Evolutionary conservation across 371 early-diverging fungal genomes (phyloP), one percentile per base, ranked within the genome.

Genomic region (Rhizopus delemar): DNA sequence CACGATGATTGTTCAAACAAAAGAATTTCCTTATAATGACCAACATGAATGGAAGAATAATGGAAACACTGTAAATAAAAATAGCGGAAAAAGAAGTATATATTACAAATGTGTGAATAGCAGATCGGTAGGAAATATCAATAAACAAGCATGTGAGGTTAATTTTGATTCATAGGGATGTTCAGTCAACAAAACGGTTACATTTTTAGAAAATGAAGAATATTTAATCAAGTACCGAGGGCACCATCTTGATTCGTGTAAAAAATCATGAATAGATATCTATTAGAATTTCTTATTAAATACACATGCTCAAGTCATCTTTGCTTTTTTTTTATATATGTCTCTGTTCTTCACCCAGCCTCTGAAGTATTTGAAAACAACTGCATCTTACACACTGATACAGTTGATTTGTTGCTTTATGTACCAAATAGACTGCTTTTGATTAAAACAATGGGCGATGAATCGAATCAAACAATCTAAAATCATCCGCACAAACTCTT

Each of bases 31-130:
- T 9, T 71, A 73, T 52, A 34, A 65, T 7, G 82, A 82, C 48
- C 63, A 69, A 0, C 77, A 71, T 57, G 55, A 76, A 2, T 82
- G 82, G 82, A 78, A 78, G 70, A 82, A 82, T 60, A 82, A 82
- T 53, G 79, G 81, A 46, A 81, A 81, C 52, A 81, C 81, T n/a
- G 63, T 68, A 2, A 77, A 79, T 13, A 77, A 73, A 60, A 77
- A 68, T 51, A 71, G 72, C n/a, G 81, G 79, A 29, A 68, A 71
- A 36, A 81, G 77, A 59, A 77, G 79, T 53, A 72, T 81, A 38
- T 81, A 81, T 48, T 81, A 76, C 53, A 81, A 81, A 57, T 81
- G 79, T 22, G 66, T 67, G 1, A 70, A 73, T 48, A 63, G 70
- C 34, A 60, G 50, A 3, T 55, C 54, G 59, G 73, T 68, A 68